A percentile compares a stretch with the other conserved stretches of the same genome.
phyloP scores from a whole-genome alignment of 352 stramenopile species.

The Globisporangium cystogenes region DNA sequence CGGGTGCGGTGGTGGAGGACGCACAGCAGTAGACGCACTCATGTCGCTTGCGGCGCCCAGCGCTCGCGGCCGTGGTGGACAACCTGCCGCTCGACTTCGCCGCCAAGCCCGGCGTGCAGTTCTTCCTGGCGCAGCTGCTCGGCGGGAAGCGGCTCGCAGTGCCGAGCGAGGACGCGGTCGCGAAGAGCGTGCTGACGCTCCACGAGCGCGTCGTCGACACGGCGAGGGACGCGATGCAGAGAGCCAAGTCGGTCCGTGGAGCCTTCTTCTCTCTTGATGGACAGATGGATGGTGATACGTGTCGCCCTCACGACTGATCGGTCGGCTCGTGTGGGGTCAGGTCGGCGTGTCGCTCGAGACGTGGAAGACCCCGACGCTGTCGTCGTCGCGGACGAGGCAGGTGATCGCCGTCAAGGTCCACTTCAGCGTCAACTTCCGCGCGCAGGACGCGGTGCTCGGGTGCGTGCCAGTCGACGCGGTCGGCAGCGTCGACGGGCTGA shows the following conservation, averaged over 20 bases:
- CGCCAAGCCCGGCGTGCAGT: conserved; percentile 55
- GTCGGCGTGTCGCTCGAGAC: conserved; percentile 61
- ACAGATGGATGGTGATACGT: no score
- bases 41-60: conserved; percentile 7
- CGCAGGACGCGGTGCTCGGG: conserved; percentile 56
- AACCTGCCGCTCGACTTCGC: conserved; percentile 67
- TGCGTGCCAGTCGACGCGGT: conserved; percentile 39
- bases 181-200: conserved; percentile 59
- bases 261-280: background rate
- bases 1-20: no score
- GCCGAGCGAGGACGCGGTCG: conserved; percentile 49
- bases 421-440: conserved; percentile 73
- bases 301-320: no score
- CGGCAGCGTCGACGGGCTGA: conserved; percentile 33
- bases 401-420: conserved; percentile 68
- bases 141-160: conserved; percentile 61
- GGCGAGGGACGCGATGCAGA: conserved; percentile 56
- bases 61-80: conserved; percentile 64
- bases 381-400: conserved; percentile 28
- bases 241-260: conserved; percentile 40
- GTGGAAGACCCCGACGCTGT: conserved; percentile 40
- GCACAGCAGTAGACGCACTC: background rate
- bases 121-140: conserved; percentile 56
- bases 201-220: conserved; percentile 69
- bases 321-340: conserved; percentile 5